These are phyloP conservation scores for Pseudopithomyces maydicus DNA, from an alignment of 2,329 filamentous ascomycete genomes.

Conservation along the genomic window DNA sequence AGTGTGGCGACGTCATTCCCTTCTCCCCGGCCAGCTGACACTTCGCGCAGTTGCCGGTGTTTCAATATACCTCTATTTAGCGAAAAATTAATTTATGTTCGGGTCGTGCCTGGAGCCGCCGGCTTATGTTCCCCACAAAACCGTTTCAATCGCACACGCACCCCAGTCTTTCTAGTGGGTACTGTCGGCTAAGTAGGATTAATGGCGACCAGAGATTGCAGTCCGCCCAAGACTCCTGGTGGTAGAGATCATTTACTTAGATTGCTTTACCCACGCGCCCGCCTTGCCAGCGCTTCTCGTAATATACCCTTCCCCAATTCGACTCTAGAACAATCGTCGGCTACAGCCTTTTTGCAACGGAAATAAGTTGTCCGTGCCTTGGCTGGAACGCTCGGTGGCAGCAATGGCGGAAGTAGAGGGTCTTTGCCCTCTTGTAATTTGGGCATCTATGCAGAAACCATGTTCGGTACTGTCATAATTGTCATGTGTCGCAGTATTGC, in stretches of 20 bases:
- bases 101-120: conserved; percentile 19
- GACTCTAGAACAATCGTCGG: conserved; percentile 20
- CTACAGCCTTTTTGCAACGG: conserved; percentile 26
- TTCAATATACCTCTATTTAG: conserved; percentile 31
- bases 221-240: conserved; percentile 6
- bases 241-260: conserved; percentile 21
- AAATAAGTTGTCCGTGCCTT: conserved; percentile 21
- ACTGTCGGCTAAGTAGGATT: not conserved
- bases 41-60: not conserved
- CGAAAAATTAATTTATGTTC: conserved; percentile 41
- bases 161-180: not conserved
- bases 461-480: conserved; percentile 10
- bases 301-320: conserved; percentile 26
- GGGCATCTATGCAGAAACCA: conserved; percentile 24
- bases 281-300: not conserved
- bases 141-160: not conserved
- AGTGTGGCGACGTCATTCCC: conserved; percentile 11
- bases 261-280: conserved; percentile 28
- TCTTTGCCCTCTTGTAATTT: conserved; percentile 33
- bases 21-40: conserved; percentile 12
- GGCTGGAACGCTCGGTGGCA: conserved; percentile 27
- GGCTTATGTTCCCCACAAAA: conserved; percentile 15
- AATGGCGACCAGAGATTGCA: not conserved
- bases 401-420: conserved; percentile 14
- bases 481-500: conserved; percentile 30